Percentiles rank a stretch among this genome's conserved stretches.
These are phyloP conservation scores for Tylopilus orsonianus DNA, from an alignment of 1,284 basidiomycete genomes.

Conservation along the genomic window DNA sequence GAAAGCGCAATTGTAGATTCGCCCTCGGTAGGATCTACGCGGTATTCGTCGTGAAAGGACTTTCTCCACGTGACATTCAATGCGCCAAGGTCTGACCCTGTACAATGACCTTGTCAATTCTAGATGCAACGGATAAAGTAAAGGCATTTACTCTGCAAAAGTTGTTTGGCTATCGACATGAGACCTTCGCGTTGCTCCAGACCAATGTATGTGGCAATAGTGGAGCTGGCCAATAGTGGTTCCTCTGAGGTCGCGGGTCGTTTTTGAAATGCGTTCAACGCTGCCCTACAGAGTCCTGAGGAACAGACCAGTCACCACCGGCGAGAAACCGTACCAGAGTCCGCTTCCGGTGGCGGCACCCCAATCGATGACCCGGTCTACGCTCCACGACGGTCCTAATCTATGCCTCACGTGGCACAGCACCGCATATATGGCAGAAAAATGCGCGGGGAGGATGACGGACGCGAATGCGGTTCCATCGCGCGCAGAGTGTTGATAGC, in stretches of 20 bases:
- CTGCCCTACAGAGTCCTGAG: slow-evolving; percentile 49
- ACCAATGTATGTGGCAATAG: slow-evolving; percentile 58
- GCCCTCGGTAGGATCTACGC: slow-evolving; percentile 39
- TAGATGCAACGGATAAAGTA: slow-evolving; percentile 1
- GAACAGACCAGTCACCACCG: slow-evolving; percentile 7
- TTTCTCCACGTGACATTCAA: slow-evolving; percentile 56
- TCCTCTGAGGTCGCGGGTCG: slow-evolving; percentile 30
- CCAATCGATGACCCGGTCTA: slow-evolving; percentile 70
- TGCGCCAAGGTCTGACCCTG: slow-evolving; percentile 49
- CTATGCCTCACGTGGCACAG: slow-evolving; percentile 62
- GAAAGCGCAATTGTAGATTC: slow-evolving; percentile 73
- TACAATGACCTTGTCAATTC: slow-evolving; percentile 12
- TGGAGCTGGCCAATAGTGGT: slow-evolving; percentile 46
- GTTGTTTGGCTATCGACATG: slow-evolving; percentile 59
- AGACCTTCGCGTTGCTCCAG: slow-evolving; percentile 75
- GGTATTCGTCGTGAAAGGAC: slow-evolving; percentile 49
- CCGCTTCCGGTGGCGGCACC: slow-evolving; percentile 73
- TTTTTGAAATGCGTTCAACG: slow-evolving; percentile 61
- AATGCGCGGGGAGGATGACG: slow-evolving; percentile 74
- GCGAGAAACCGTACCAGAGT: slow-evolving; percentile 54
- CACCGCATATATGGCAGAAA: slow-evolving; percentile 68
- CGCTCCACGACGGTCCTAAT: slow-evolving; percentile 56
- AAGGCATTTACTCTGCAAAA: slow-evolving; percentile 50
- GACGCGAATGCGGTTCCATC: slow-evolving; percentile 76
- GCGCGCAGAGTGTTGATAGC: slow-evolving; percentile 55